Conservation (phyloP, 1,284 basidiomycete species). For the Agroathelia rolfsii region DNA sequence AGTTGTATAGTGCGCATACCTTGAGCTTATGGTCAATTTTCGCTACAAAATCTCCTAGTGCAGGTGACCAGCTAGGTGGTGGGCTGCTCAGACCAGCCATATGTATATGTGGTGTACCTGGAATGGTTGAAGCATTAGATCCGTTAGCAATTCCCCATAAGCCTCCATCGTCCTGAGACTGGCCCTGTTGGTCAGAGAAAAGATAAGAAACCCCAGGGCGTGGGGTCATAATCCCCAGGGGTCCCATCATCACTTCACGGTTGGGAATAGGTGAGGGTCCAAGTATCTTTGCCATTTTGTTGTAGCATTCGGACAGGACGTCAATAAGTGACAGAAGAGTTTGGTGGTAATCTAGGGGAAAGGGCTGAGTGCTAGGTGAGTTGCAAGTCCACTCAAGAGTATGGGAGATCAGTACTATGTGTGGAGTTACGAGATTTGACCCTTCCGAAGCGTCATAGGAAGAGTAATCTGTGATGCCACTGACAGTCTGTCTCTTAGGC, state of each 20-base stretch:
- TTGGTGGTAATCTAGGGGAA: conserved; percentile 79
- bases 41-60: conserved; percentile 59
- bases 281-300: conserved; percentile 71
- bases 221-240: conserved; percentile 59
- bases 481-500: conserved; percentile 37
- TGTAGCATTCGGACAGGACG: conserved; percentile 78
- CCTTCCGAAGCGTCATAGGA: conserved; percentile 53
- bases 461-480: conserved; percentile 49
- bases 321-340: conserved; percentile 78
- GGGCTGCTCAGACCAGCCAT: conserved; percentile 37
- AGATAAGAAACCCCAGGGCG: conserved; percentile 76
- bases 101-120: conserved; percentile 16
- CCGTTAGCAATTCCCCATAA: conserved; percentile 66
- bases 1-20: conserved; percentile 32
- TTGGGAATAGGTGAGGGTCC: conserved; percentile 66
- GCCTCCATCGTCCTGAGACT: conserved; percentile 37
- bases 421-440: conserved; percentile 66
- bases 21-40: conserved; percentile 79
- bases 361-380: conserved; percentile 42
- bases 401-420: conserved; percentile 40
- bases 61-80: conserved; percentile 48
- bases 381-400: conserved; percentile 6
- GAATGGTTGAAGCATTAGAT: conserved; percentile 15
- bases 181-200: conserved; percentile 33
- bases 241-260: conserved; percentile 62